Percentiles rank a stretch among this genome's conserved stretches.
Evolutionary conservation across 2,329 filamentous ascomycete genomes (phyloP).

Genomic region (Lizonia empirigonia): DNA sequence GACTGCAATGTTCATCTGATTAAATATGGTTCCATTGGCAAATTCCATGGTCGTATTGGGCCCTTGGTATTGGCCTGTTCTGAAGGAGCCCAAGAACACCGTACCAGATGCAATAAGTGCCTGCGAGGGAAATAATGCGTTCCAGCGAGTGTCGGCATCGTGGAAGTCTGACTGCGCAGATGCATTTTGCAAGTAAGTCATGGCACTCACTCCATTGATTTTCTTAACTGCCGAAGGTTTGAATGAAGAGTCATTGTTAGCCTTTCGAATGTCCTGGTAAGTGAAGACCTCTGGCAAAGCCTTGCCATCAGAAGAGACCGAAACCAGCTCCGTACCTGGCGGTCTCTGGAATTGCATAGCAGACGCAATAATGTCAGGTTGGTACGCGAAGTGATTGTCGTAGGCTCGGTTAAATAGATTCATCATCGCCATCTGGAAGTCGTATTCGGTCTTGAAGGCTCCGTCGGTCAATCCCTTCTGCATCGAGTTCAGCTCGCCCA

Average conservation of each 20-base stretch:
- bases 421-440: constrained; percentile 48
- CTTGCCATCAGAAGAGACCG: constrained; percentile 45
- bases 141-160: constrained; percentile 51
- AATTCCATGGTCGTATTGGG: constrained; percentile 45
- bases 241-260: constrained; percentile 35
- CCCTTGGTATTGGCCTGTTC: constrained; percentile 39
- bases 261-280: constrained; percentile 37
- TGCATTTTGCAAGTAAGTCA: constrained; percentile 41
- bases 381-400: constrained; percentile 50
- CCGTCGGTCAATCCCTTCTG: constrained; percentile 35
- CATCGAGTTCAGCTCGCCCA: constrained; percentile 46
- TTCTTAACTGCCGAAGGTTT: constrained; percentile 44
- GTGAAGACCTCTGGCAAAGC: constrained; percentile 46
- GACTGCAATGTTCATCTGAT: constrained; percentile 41
- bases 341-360: constrained; percentile 47
- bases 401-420: constrained; percentile 45
- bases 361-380: constrained; percentile 45
- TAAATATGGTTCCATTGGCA: constrained; percentile 44
- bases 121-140: constrained; percentile 47
- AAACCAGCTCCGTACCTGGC: constrained; percentile 39
- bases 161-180: constrained; percentile 43
- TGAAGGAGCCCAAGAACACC: constrained; percentile 38
- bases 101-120: constrained; percentile 36
- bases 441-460: constrained; percentile 48
- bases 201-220: constrained; percentile 47